Conservation (phyloP, 345 rosid species). For the Tarenaya hassleriana region DNA sequence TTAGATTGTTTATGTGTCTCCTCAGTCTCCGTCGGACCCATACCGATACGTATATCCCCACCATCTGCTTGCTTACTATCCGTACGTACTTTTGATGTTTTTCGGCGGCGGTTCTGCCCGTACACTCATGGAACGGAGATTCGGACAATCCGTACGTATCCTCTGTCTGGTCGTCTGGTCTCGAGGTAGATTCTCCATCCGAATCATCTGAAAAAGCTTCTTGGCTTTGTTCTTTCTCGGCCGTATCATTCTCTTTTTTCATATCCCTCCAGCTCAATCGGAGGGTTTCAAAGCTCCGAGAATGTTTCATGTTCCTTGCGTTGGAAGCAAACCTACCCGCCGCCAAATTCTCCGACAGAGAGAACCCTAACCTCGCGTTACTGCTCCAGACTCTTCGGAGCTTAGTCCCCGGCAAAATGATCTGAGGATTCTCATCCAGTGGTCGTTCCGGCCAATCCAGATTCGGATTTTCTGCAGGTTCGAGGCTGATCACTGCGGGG, state of each 20-base stretch:
- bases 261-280: conserved; percentile 38
- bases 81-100: conserved; percentile 74
- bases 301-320: conserved; percentile 47
- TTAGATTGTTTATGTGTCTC: conserved; percentile 67
- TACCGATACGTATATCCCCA: conserved; percentile 74
- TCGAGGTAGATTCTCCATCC: conserved; percentile 23
- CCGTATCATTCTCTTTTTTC: conserved; percentile 36
- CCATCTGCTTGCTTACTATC: conserved; percentile 93
- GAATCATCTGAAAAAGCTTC: conserved; percentile 32
- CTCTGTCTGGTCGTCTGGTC: conserved; percentile 46
- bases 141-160: conserved; percentile 33
- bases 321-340: conserved; percentile 30
- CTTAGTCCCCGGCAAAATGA: conserved; percentile 48
- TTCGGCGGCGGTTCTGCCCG: conserved; percentile 44
- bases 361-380: conserved; percentile 57
- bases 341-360: conserved; percentile 39
- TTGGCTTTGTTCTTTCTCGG: conserved; percentile 45
- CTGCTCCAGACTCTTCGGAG: conserved; percentile 70
- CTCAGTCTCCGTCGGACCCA: conserved; percentile 89
- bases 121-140: conserved; percentile 27
- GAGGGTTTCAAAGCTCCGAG: conserved; percentile 64
- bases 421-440: conserved; percentile 60
- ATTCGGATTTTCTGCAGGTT: conserved; percentile 18
- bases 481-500: conserved; percentile 17
- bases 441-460: conserved; percentile 91